Conservation (phyloP, 805 yeast genomes). For the Wickerhamiella australiensis region DNA sequence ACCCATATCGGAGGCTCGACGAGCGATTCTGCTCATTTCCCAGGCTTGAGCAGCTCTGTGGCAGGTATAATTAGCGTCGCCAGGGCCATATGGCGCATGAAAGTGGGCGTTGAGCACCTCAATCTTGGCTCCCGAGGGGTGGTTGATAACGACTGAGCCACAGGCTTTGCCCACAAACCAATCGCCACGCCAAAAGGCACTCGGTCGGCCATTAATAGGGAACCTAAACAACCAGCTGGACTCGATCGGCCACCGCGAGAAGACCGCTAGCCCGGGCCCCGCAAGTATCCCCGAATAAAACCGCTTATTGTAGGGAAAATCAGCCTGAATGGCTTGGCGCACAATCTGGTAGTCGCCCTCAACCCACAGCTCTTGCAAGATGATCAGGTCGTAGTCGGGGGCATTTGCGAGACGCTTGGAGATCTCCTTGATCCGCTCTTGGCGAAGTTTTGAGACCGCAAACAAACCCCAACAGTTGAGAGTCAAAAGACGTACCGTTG, state of each 20-base stretch:
- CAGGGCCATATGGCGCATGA: slow-evolving; percentile 92
- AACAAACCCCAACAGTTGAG: slow-evolving; percentile 62
- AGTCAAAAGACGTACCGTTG: slow-evolving; percentile 30
- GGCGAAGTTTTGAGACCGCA: slow-evolving; percentile 60
- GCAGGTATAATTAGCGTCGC: slow-evolving; percentile 82
- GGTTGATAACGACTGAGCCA: slow-evolving; percentile 56
- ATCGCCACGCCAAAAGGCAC: slow-evolving; percentile 89
- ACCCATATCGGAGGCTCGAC: slow-evolving; percentile 54
- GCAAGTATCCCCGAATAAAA: slow-evolving; percentile 76
- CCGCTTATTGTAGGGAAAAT: slow-evolving; percentile 52
- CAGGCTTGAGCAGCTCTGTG: slow-evolving; percentile 94
- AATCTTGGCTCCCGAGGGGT: slow-evolving; percentile 38
- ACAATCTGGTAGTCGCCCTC: slow-evolving; percentile 69
- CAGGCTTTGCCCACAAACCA: slow-evolving; percentile 94
- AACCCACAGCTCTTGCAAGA: slow-evolving; percentile 93
- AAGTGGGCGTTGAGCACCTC: slow-evolving; percentile 85
- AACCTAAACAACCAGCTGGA: slow-evolving; percentile 69
- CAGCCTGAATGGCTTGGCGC: slow-evolving; percentile 32
- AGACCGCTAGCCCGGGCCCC: slow-evolving; percentile 84
- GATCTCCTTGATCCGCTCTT: slow-evolving; percentile 55
- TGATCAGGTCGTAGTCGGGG: slow-evolving; percentile 58
- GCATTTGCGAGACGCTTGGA: slow-evolving; percentile 45
- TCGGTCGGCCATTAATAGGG: slow-evolving; percentile 87
- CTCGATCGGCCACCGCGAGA: slow-evolving; percentile 74
- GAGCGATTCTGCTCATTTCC: slow-evolving; percentile 68